Evolutionary conservation across 257 asterid genomes (phyloP).

Genomic region (Solanum gandarillasii): DNA sequence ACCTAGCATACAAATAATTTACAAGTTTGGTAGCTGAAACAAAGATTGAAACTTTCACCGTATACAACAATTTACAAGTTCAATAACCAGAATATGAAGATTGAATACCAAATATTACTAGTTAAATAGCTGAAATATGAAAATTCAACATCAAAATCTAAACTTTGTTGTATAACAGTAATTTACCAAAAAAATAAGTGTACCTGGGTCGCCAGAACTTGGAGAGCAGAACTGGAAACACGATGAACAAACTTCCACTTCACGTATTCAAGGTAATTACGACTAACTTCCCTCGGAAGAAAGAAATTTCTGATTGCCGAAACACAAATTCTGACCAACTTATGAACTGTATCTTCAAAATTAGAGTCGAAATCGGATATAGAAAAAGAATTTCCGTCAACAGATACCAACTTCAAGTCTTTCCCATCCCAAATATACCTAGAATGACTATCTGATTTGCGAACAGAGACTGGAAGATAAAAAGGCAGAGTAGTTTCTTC

Average conservation of each 20-base stretch:
- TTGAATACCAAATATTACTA: not conserved
- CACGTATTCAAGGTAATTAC: conserved; percentile 70
- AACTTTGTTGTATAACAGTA: not conserved
- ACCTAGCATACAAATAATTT: not conserved
- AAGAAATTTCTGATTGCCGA: conserved; percentile 52
- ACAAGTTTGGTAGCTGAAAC: not conserved
- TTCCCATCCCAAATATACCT: conserved; percentile 73
- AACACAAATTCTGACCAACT: conserved; percentile 26
- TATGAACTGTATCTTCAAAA: conserved; percentile 43
- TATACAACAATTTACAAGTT: not conserved
- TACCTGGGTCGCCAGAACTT: conserved; percentile 97
- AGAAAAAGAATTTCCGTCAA: conserved; percentile 41
- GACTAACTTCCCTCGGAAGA: conserved; percentile 62
- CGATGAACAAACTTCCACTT: conserved; percentile 94
- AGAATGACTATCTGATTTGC: conserved; percentile 38
- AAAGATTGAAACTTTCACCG: not conserved
- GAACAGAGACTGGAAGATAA: conserved; percentile 45
- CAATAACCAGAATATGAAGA: not conserved
- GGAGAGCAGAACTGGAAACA: conserved; percentile 89
- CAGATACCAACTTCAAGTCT: conserved; percentile 37
- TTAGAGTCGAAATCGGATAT: conserved; percentile 26
- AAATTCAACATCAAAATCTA: not conserved
- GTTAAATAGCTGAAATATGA: not conserved
- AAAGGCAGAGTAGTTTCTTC: conserved; percentile 5
- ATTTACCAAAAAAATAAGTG: not conserved